Base-by-base conservation (phyloP, 31 red algal genomes). In the Odonthalia washingtoniensis region DNA sequence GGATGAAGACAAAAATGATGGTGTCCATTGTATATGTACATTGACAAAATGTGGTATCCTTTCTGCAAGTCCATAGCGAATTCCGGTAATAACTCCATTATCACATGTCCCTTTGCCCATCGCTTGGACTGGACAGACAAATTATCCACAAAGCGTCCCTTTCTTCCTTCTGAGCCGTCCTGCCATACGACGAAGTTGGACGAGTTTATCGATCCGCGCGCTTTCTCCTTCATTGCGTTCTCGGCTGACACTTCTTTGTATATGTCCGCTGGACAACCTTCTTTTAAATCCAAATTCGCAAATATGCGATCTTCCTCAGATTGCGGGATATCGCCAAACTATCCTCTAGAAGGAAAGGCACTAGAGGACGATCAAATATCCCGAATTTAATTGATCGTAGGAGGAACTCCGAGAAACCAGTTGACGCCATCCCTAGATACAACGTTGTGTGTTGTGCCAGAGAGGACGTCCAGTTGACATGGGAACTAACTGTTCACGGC, bases 101-200 rank as follows among this genome's bases (percentile, higher is more conserved):
- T 41, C 6, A 82, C 24, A 1, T 40, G 39, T 0, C 88, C 88
- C 1, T 69, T 66, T 28, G 40, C 70, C 85, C 85, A 88, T 26
- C 62, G 72, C 73, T 78, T 84, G 1, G 80, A 91, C 60, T 77
- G 72, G 3, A 57, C 1, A 3, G 62, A 70, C 31, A 91, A 44
- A 61, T 91, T 83, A 1, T 84, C 60, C 2, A 91, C 66, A 44
- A 84, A 91, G 2, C 80, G n/a, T 0, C 1, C 76, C n/a, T 80
- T 80, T 9, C 9, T 65, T 28, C 16, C 44, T 3, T 80, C 14
- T 3, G 30, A 40, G 0, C 0, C 0, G 21, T 62, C 40, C 0
- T 52, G 46, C 76, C 76, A 80, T 46, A 63, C 76, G 34, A 0
- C 62, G 76, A 80, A 80, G 76, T 40, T n/a, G 26, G 76, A 80